Evolutionary conservation across 2,329 filamentous ascomycete species (phyloP).

Genomic region (Neospermospora avenae): DNA sequence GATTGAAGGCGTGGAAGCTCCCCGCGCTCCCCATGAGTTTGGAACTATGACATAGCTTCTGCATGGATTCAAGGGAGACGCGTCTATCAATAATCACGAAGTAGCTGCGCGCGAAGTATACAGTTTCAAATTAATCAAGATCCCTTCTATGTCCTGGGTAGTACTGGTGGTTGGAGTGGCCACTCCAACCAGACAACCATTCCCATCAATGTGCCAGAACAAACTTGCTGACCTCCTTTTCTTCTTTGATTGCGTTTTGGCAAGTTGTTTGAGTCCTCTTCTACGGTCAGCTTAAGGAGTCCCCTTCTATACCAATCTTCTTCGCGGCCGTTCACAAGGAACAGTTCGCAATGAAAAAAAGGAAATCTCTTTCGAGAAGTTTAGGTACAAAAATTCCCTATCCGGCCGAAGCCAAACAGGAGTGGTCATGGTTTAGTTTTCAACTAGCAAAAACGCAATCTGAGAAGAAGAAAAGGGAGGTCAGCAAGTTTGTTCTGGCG

Average conservation of each 20-base stretch:
- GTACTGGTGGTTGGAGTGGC: too few species aligned
- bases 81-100: background rate
- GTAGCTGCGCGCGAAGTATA: background rate
- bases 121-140: background rate
- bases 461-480: too few species aligned
- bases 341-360: slow-evolving; percentile 51
- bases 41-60: background rate
- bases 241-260: too few species aligned
- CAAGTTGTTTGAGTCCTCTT: too few species aligned
- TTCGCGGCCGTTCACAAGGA: slow-evolving; percentile 45
- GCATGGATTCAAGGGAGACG: background rate
- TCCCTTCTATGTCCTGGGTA: too few species aligned
- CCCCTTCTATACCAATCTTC: too few species aligned
- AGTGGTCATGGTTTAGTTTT: slow-evolving; percentile 64
- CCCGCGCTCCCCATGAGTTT: too few species aligned
- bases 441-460: slow-evolving; percentile 76
- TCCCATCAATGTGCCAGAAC: too few species aligned
- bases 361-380: slow-evolving; percentile 38
- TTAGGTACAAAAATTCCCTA: slow-evolving; percentile 75
- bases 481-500: too few species aligned
- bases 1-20: slow-evolving; percentile 39
- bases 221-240: background rate
- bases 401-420: slow-evolving; percentile 63
- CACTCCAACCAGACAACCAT: background rate
- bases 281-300: too few species aligned